A percentile compares a stretch with the other conserved stretches of the same genome.
These are phyloP conservation scores for Penicillium sp. DNA, from an alignment of 2,329 filamentous ascomycete species.

Conservation along the genomic window DNA sequence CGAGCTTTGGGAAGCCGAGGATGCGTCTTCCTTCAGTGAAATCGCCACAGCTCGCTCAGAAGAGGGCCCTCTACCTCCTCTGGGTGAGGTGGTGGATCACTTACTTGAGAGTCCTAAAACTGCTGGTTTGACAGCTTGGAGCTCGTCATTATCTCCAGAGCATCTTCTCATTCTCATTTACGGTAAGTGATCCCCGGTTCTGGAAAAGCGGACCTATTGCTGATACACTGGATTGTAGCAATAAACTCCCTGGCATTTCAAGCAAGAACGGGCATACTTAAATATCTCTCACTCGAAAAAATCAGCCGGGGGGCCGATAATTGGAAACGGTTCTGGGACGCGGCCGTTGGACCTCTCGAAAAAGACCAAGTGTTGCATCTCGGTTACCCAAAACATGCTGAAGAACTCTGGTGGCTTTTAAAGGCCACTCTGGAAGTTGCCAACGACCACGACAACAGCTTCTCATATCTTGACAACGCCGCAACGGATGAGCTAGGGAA, in stretches of 20 bases:
- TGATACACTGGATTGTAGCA: constrained; percentile 15
- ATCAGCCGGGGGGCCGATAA: constrained; percentile 30
- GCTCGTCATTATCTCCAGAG: constrained; percentile 29
- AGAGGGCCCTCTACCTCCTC: constrained; percentile 22
- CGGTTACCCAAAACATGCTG: constrained; percentile 35
- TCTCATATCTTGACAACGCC: constrained; percentile 29
- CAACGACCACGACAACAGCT: constrained; percentile 11
- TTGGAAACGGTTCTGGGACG: constrained; percentile 34
- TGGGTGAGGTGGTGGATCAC: constrained; percentile 26
- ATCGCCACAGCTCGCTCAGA: constrained; percentile 14
- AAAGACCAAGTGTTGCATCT: constrained; percentile 28
- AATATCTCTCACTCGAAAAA: constrained; percentile 26
- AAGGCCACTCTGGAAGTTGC: constrained; percentile 29
- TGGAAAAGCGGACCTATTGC: background rate
- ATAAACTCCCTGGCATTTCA: constrained; percentile 35
- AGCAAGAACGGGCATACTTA: constrained; percentile 27
- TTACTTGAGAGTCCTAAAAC: constrained; percentile 25
- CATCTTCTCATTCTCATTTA: constrained; percentile 35
- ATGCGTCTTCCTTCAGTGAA: constrained; percentile 24
- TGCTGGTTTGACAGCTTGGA: constrained; percentile 21
- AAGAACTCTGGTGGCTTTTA: constrained; percentile 35
- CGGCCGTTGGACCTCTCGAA: constrained; percentile 12
- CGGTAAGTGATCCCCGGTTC: constrained; percentile 15
- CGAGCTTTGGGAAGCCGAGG: constrained; percentile 33
- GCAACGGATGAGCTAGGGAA: constrained; percentile 34